Base-by-base conservation (phyloP, 192 early-diverging fungal species). In the Backusella psychrophila region DNA sequence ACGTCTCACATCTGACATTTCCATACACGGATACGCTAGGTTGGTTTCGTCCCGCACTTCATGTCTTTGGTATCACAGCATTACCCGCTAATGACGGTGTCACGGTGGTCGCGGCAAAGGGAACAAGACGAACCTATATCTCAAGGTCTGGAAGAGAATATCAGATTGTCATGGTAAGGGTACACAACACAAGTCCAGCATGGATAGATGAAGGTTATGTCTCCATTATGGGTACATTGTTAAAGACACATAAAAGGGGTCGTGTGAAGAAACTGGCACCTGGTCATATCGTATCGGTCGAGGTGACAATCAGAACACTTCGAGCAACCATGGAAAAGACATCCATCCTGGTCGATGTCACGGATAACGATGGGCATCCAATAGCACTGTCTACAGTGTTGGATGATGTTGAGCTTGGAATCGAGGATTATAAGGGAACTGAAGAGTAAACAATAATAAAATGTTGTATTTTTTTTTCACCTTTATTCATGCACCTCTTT, bases 41-140 rank as follows among this genome's bases (percentile, higher is more conserved):
- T 12, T 71, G 38, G 26, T 63, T 70, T 42, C 21, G 23, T 17
- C 69, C 73, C 1, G 26, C 73, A 0, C 59, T 79, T 1, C 78
- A 79, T 66, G 52, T 79, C 14, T 75, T 79, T 52, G 73, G 49
- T 15, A 71, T 75, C 26, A 71, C 78, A 0, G 66, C 73, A 1
- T 17, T 39, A 11, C 33, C 15, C 1, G 29, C 77, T 7, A 31
- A 46, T 38, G 7, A 12, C 4, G 19, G 31, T 35, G n/a, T 49
- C 4, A 42, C 49, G 7, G 19, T 78, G 4, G 36, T 74, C 1
- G 53, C 72, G 2, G 74, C 69, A 17, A 65, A 49, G 35, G 56
- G 39, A 11, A 75, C 52, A 9, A 26, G 56, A 63, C 23, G 56
- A 26, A 4, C 6, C 19, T 49, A 49, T 49, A 19, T 49, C 17